phyloP scores from a whole-genome alignment of 805 yeast genomes.

The Ogataea methanolica region DNA sequence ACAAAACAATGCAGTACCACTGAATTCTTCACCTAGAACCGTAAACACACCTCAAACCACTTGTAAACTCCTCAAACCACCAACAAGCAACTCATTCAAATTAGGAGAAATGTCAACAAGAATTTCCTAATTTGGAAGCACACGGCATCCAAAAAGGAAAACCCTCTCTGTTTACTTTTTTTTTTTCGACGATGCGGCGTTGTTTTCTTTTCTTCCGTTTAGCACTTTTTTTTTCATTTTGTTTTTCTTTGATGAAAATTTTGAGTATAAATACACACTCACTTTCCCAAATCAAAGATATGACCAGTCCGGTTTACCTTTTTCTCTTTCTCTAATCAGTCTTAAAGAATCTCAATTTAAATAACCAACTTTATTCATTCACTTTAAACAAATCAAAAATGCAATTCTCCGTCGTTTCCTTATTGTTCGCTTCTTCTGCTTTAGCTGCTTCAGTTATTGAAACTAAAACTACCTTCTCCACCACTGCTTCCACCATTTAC shows the following conservation, averaged over 20 bases:
- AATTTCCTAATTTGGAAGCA: no score
- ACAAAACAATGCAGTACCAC: no score
- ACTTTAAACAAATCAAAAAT: constrained; percentile 35
- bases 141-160: neutral
- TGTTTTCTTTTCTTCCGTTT: no score
- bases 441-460: constrained; percentile 26
- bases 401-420: constrained; percentile 42
- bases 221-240: neutral
- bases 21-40: no score
- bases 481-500: constrained; percentile 36
- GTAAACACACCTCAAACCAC: no score
- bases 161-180: neutral
- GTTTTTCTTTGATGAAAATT: neutral
- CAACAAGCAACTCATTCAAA: no score
- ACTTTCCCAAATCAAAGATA: neutral
- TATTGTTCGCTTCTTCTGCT: constrained; percentile 35
- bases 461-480: constrained; percentile 33
- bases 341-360: neutral
- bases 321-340: neutral
- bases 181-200: no score
- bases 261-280: no score
- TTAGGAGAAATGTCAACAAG: no score
- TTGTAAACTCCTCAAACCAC: no score
- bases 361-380: constrained; percentile 24
- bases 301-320: neutral